Base-by-base conservation (phyloP, 179 eudicot genomes). In the Carnegiea gigantea region DNA sequence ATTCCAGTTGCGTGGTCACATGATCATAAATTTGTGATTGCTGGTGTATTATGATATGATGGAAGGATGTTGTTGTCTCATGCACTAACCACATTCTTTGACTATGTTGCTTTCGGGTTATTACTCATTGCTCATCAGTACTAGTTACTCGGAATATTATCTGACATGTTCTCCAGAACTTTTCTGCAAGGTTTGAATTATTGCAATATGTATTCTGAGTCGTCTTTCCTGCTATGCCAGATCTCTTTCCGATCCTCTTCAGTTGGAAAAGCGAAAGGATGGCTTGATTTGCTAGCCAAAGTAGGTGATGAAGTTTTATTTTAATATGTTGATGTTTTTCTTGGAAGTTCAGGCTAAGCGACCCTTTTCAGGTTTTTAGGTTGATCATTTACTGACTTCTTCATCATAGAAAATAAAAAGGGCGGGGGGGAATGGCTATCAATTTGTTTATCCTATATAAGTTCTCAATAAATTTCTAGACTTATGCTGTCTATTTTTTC, bases 191-290 rank as follows among this genome's bases (percentile, higher is more conserved):
- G 18, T 62, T 78, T 4, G 3, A 28, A 20, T 64, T 26, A 46
- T 18, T 79, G 26, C 53, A 14, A 57, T 54, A 54, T 73, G 24
- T 71, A 51, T 36, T 38, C 78, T 84, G 44, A 86, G 36, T 21
- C 21, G 43, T 60, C 74, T 40, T 82, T 74, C 49, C 76, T 43
- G 48, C 77, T 78, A 38, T 88, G 70, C 70, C 90, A 92, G 94
- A 57, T 92, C 76, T 73, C 89, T 15, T 89, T 90, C 78, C 85
- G 83, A 83, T 77, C 82, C 60, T 84, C 90, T 67, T 81, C 89
- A 48, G 76, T 78, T 68, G 86, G 84, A 82, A 83, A 88, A 77
- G 81, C 26, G 76, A 81, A 88, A 60, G 91, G 89, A 81, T 33
- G 81, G 79, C 57, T 92, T 73, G 79, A 84, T 33, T 70, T 80